Conservation (phyloP, 2,329 filamentous ascomycete genomes). For the Rutstroemia sp. region DNA sequence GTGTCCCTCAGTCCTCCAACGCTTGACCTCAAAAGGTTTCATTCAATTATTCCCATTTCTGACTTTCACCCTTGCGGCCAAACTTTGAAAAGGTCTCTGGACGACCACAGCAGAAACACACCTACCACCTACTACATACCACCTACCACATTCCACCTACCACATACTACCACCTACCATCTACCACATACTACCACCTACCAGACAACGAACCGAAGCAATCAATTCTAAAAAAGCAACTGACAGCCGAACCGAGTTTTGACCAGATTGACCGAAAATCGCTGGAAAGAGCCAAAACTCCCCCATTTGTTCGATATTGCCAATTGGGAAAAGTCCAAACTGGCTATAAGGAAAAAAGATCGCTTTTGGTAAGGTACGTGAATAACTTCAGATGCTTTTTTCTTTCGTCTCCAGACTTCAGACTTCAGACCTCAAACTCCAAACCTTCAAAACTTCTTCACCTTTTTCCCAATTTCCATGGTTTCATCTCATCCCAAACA, state of each 20-base stretch:
- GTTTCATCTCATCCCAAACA: neutral
- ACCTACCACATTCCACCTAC: too few species aligned
- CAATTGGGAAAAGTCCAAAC: neutral
- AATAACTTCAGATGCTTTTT: neutral
- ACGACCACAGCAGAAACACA: neutral
- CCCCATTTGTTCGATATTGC: neutral
- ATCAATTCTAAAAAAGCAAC: neutral
- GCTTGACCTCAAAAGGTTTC: slow-evolving; percentile 4
- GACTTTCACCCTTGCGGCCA: too few species aligned
- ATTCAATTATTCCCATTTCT: neutral
- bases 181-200: neutral
- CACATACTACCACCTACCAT: neutral
- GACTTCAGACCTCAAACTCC: neutral
- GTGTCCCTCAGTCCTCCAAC: neutral
- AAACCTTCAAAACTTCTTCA: neutral
- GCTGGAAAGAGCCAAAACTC: neutral
- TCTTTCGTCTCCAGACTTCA: neutral
- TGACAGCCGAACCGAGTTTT: neutral
- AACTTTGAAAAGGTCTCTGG: too few species aligned
- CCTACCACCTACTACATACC: neutral
- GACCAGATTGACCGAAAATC: neutral
- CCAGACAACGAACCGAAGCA: neutral
- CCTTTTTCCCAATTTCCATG: neutral
- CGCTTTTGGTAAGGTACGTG: slow-evolving; percentile 3
- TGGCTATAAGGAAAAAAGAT: neutral